A percentile compares a stretch with the other conserved stretches of the same genome.
Evolutionary conservation across 306 rosid genomes (phyloP).

Genomic region (Cyamopsis tetragonoloba): DNA sequence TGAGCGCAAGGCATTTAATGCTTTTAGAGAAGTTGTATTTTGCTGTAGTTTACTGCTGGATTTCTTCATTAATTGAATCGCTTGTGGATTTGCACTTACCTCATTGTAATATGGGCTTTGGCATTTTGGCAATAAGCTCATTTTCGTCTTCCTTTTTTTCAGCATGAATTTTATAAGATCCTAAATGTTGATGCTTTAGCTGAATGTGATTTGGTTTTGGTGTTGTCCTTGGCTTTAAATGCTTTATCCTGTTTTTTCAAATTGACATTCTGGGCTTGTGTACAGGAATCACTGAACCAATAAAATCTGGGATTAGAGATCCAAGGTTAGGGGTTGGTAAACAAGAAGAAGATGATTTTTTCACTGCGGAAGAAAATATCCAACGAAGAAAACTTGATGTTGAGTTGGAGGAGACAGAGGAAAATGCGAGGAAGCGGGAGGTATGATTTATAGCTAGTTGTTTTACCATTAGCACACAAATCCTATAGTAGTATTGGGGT

Average conservation of each 20-base stretch:
- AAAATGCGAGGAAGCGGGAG: conserved; percentile 81
- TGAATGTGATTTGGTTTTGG: not conserved
- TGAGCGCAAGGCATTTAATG: too few relatives aligned
- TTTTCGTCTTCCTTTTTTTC: not conserved
- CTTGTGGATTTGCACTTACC: not conserved
- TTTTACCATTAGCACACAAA: conserved; percentile 30
- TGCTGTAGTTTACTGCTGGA: not conserved
- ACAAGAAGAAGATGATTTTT: conserved; percentile 93
- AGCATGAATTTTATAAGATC: not conserved
- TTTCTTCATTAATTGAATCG: conserved; percentile 1
- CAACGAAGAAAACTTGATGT: conserved; percentile 82
- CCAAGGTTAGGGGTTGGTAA: conserved; percentile 86
- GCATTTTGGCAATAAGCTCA: not conserved
- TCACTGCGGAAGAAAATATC: conserved; percentile 95
- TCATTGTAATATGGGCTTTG: not conserved
- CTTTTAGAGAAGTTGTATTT: not conserved
- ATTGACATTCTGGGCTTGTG: conserved; percentile 10
- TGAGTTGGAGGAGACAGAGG: conserved; percentile 91
- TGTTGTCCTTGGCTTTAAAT: not conserved
- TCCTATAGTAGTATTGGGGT: conserved; percentile 54
- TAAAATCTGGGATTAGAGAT: conserved; percentile 94
- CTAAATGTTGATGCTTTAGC: not conserved
- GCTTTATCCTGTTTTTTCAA: not conserved
- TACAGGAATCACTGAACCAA: conserved; percentile 84
- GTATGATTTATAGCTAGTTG: conserved; percentile 50